phyloP scores from a whole-genome alignment of 1,284 basidiomycete species.

The Sporisorium sorghi region DNA sequence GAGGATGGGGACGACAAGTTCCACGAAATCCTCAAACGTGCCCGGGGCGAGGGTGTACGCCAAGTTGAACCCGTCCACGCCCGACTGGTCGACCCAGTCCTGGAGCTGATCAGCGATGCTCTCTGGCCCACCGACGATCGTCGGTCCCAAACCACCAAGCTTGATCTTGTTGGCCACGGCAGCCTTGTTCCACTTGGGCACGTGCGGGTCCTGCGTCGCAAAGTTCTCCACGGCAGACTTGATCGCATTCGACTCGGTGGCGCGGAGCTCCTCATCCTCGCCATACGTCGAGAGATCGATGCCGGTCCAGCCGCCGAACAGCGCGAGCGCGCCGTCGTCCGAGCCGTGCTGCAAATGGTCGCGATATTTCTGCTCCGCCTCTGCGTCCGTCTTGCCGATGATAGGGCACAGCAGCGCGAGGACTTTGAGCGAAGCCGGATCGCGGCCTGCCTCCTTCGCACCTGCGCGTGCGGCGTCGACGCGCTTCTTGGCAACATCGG shows the following conservation, averaged over 20 bases:
- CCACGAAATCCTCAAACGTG: constrained; percentile 60
- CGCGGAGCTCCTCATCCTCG: constrained; percentile 63
- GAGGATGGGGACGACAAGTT: constrained; percentile 59
- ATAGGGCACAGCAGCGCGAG: constrained; percentile 64
- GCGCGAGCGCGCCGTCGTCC: constrained; percentile 66
- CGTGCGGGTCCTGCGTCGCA: constrained; percentile 57
- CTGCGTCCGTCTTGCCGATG: constrained; percentile 64
- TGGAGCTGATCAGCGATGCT: constrained; percentile 59
- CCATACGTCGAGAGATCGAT: constrained; percentile 57
- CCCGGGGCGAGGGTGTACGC: constrained; percentile 58
- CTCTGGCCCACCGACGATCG: constrained; percentile 49
- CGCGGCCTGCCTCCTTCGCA: constrained; percentile 58
- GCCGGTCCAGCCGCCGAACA: constrained; percentile 69
- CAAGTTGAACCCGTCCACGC: constrained; percentile 65
- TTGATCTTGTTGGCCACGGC: constrained; percentile 63
- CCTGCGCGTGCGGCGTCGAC: constrained; percentile 58
- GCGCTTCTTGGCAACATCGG: constrained; percentile 59
- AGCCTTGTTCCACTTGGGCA: constrained; percentile 63
- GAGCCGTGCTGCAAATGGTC: constrained; percentile 58
- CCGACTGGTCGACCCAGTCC: constrained; percentile 54
- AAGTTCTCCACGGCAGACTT: constrained; percentile 64
- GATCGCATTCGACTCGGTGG: constrained; percentile 59
- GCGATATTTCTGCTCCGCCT: constrained; percentile 63
- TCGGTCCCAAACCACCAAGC: constrained; percentile 65
- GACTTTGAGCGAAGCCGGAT: constrained; percentile 64